Conservation (phyloP, 1,139 yeast species). For the Magnusiomyces paraingens region DNA sequence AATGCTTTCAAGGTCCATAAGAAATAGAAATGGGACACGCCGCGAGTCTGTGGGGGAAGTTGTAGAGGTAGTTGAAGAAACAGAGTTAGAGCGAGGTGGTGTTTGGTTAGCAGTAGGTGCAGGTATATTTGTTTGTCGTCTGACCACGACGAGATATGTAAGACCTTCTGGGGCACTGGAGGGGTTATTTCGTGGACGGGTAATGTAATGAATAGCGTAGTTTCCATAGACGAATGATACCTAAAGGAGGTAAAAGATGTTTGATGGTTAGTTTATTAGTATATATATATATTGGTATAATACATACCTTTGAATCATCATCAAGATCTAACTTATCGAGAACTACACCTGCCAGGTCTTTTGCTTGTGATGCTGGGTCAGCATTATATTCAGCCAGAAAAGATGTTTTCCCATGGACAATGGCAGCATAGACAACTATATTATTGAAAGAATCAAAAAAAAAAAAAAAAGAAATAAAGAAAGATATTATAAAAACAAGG, state of each 20-base stretch:
- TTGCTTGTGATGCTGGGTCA: slow-evolving; percentile 19
- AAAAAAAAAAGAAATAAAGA: too few species aligned
- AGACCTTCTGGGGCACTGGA: slow-evolving; percentile 28
- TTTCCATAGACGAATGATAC: slow-evolving; percentile 32
- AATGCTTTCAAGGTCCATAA: slow-evolving; percentile 28
- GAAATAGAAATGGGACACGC: slow-evolving; percentile 31
- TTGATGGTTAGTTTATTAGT: not conserved
- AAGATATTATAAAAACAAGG: too few species aligned
- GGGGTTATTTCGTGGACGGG: slow-evolving; percentile 22
- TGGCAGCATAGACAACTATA: slow-evolving; percentile 29
- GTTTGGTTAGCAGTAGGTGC: slow-evolving; percentile 12
- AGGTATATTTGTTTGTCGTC: not conserved
- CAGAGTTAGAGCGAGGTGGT: slow-evolving; percentile 16
- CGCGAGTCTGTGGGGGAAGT: slow-evolving; percentile 23
- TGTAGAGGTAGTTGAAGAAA: not conserved
- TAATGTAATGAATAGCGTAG: slow-evolving; percentile 32
- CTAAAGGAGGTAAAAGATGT: not conserved
- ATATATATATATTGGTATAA: not conserved
- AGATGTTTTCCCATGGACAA: slow-evolving; percentile 26
- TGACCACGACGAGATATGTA: slow-evolving; percentile 28
- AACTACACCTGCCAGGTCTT: slow-evolving; percentile 26
- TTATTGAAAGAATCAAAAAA: too few species aligned
- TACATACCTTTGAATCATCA: slow-evolving; percentile 25
- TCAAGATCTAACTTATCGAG: slow-evolving; percentile 24
- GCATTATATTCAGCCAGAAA: slow-evolving; percentile 20